Percentiles rank a stretch among this genome's conserved stretches.
Evolutionary conservation across 768 basidiomycete genomes (phyloP).

Genomic region (Boletus sp.): DNA sequence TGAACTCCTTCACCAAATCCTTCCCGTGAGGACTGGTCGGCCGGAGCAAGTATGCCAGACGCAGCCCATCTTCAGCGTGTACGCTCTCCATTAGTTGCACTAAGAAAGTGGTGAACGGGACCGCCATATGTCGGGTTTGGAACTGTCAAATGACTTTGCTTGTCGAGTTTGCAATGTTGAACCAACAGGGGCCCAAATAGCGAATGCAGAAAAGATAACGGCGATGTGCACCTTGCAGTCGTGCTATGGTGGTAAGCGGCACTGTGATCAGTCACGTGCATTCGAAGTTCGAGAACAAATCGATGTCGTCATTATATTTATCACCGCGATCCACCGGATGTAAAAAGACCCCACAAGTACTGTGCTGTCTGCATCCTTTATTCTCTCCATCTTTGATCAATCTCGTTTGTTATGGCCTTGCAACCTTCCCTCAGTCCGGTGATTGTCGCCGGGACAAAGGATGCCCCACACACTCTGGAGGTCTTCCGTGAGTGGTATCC

Average conservation of each 20-base stretch:
- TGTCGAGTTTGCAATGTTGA: neutral
- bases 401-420: conserved; percentile 57
- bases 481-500: conserved; percentile 57
- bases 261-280: conserved; percentile 1
- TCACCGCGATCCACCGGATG: neutral
- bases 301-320: conserved; percentile 6
- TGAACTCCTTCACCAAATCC: conserved; percentile 69
- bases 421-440: conserved; percentile 71
- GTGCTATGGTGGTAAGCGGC: too few relatives aligned
- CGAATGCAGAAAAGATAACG: too few relatives aligned
- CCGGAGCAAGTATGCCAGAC: conserved; percentile 70
- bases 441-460: conserved; percentile 54
- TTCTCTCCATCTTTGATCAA: neutral
- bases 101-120: conserved; percentile 59
- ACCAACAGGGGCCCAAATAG: neutral
- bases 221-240: neutral
- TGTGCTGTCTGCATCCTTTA: neutral
- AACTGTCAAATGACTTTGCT: neutral
- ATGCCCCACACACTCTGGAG: conserved; percentile 77
- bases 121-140: conserved; percentile 26
- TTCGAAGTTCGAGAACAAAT: neutral
- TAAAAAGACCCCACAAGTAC: neutral
- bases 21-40: conserved; percentile 78
- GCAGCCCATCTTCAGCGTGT: conserved; percentile 60
- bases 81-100: conserved; percentile 62